Conservation (phyloP, 2,329 filamentous ascomycete genomes). For the Botrytis elliptica region DNA sequence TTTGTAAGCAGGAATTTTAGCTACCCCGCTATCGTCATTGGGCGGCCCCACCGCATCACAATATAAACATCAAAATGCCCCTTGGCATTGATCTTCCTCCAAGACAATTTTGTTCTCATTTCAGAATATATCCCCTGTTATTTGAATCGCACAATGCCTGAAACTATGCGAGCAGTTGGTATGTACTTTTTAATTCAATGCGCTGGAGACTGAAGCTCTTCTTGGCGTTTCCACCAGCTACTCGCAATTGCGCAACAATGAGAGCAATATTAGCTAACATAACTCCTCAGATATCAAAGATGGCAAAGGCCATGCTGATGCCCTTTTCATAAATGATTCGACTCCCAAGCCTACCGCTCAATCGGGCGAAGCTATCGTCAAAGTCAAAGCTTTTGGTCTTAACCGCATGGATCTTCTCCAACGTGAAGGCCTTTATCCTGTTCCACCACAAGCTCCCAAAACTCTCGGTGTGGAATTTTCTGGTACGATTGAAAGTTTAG, state of each 20-base stretch:
- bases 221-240: neutral
- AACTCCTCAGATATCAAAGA: conserved; percentile 49
- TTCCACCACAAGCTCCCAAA: conserved; percentile 66
- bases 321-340: conserved; percentile 53
- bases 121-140: neutral
- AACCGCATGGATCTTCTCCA: conserved; percentile 85
- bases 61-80: neutral
- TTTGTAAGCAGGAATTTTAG: conserved; percentile 22
- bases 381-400: conserved; percentile 77
- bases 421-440: conserved; percentile 68
- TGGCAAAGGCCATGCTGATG: conserved; percentile 53
- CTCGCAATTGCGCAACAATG: too few relatives aligned
- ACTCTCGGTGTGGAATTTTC: conserved; percentile 79
- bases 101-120: neutral
- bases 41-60: conserved; percentile 1
- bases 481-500: conserved; percentile 62
- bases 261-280: conserved; percentile 1
- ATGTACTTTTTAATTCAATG: neutral
- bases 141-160: conserved; percentile 25
- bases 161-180: conserved; percentile 38
- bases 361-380: conserved; percentile 73
- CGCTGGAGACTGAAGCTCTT: neutral
- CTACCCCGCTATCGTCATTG: conserved; percentile 26
- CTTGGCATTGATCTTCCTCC: neutral
- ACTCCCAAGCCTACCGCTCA: conserved; percentile 52